Evolutionary conservation across 2,329 filamentous ascomycete species (phyloP), one percentile per base, ranked within the genome.

Genomic region (Microascus cirrosus): DNA sequence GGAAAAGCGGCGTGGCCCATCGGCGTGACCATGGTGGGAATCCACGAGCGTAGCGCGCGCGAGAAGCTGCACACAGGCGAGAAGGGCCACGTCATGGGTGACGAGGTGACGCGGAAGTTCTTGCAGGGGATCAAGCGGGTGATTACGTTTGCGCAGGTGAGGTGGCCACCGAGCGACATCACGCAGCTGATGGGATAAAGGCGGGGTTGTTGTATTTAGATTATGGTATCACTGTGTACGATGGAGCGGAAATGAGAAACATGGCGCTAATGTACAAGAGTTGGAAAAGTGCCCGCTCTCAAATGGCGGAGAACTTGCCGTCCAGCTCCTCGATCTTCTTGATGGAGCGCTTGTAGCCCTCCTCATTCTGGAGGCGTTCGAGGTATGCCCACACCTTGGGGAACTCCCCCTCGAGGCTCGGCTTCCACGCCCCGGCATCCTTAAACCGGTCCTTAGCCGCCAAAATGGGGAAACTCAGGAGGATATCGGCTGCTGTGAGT

Each of bases 11-110:
- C 94, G 18, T 99, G 94, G 94, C 94, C 94, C 25, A 99, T 99
- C 67, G 94, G 94, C 73, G 94, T 99, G 45, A 99, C 94, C 70
- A 99, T 97, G 94, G 94, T 99, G 67, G 94, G 94, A 78, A 99
- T 99, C 65, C 94, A 99, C 81, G 94, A 97, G 77, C 85, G 94
- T 68, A 94, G 88, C 63, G 93, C 94, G 22, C 83, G 94, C 62
- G 94, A 99, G 74, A 99, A 99, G 74, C 76, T 99, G 60, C 92
- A 97, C 69, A 84, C 94, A 70, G 87, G 86, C 59, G 84, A 87
- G 67, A 87, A 91, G 66, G 94, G 93, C 3, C 92, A 99, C 70
- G 96, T 97, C 65, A 91, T 99, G 86, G 93, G 91, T 59, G 94
- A 97, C 69, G 94, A 99, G 74, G 85, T 88, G 52, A 99, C 94